These are phyloP conservation scores for Fomitopsis palustris DNA, from an alignment of 1,284 basidiomycete species.

Conservation along the genomic window DNA sequence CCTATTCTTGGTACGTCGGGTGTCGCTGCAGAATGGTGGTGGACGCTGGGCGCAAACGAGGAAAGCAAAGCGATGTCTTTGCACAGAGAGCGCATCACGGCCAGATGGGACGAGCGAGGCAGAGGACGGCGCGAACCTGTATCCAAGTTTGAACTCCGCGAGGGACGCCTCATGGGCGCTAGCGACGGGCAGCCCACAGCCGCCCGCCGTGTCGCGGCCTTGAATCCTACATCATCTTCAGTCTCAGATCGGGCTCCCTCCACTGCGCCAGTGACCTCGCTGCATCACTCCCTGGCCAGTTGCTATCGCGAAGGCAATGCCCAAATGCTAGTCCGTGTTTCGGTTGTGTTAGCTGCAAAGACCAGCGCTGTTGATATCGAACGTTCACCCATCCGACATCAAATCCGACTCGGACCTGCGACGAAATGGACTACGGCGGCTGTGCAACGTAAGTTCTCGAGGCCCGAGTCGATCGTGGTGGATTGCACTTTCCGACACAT, in stretches of 20 bases:
- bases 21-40: neutral
- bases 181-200: neutral
- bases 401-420: neutral
- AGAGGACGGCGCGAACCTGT: neutral
- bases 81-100: neutral
- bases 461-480: neutral
- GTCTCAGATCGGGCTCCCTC: neutral
- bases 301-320: neutral
- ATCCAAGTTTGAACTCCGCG: neutral
- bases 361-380: neutral
- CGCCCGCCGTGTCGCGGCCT: neutral
- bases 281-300: neutral
- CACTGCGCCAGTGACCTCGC: neutral
- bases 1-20: neutral
- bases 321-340: neutral
- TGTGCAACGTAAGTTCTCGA: neutral
- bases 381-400: neutral
- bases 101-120: neutral
- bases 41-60: neutral
- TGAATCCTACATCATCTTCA: neutral
- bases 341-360: neutral
- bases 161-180: neutral
- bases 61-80: neutral
- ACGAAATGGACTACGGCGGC: neutral
- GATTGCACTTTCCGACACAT: neutral